Evolutionary conservation across 2,329 filamentous ascomycete species (phyloP).

Genomic region (Cytospora schulzeri): DNA sequence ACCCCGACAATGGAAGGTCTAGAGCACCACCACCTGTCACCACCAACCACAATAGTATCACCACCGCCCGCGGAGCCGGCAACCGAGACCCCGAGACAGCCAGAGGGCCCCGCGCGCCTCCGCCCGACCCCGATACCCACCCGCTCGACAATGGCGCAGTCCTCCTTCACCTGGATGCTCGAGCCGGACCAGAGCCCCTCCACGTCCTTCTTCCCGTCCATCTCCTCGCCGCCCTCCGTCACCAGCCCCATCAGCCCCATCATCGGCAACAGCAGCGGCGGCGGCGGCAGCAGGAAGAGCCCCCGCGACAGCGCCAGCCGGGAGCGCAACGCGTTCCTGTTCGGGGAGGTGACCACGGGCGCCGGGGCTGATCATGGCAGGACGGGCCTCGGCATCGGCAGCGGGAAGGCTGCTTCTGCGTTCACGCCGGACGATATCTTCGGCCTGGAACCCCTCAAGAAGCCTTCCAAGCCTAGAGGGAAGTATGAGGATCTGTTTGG

Average conservation of each 20-base stretch:
- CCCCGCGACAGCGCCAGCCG: slow-evolving; percentile 49
- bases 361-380: slow-evolving; percentile 38
- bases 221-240: slow-evolving; percentile 27
- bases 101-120: slow-evolving; percentile 33
- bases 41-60: slow-evolving; percentile 8
- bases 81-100: slow-evolving; percentile 6
- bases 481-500: slow-evolving; percentile 28
- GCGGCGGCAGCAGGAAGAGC: slow-evolving; percentile 38
- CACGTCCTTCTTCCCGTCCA: slow-evolving; percentile 26
- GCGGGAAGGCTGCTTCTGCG: slow-evolving; percentile 29
- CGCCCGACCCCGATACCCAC: slow-evolving; percentile 54
- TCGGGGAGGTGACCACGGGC: slow-evolving; percentile 53
- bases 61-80: not conserved
- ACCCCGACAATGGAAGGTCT: slow-evolving; percentile 20
- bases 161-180: slow-evolving; percentile 80
- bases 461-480: slow-evolving; percentile 29
- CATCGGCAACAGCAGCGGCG: not conserved
- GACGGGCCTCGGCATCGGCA: slow-evolving; percentile 31
- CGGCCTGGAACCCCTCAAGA: slow-evolving; percentile 54
- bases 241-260: slow-evolving; percentile 35
- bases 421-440: slow-evolving; percentile 54
- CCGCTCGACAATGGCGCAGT: slow-evolving; percentile 69
- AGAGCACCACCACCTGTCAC: slow-evolving; percentile 16
- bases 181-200: slow-evolving; percentile 42
- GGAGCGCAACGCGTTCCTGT: slow-evolving; percentile 61